Base-by-base conservation (phyloP, 257 asterid genomes). In the Henckelia pumila region DNA sequence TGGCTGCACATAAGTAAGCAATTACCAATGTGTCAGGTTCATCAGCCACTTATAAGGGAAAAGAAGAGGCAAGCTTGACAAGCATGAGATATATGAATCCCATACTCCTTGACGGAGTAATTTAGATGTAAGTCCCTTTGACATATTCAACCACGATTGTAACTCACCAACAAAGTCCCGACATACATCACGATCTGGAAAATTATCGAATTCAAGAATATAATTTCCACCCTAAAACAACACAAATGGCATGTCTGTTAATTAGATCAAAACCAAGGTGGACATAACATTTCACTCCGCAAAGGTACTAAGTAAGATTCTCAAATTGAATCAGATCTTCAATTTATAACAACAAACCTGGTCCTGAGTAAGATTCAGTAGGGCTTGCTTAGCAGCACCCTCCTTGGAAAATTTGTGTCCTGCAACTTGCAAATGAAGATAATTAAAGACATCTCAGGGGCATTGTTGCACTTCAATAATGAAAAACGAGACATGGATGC, bases 181-280 rank as follows among this genome's bases (percentile, higher is more conserved):
- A 83, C 97, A 94, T 26, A 44, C 87, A 77, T 94, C 95, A 55
- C 99, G 97, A 28, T 94, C 97, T 35, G 93, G 78, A 77, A 88
- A 90, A 73, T 59, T 84, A 61, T 81, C 89, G 65, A 94, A 91
- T 83, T 91, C 95, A 71, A 94, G 88, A 63, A 90, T 82, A 81
- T 80, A 86, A 80, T 68, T 87, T 28, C 61, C 83, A 16, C 87
- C 95, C 97, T 93, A 88, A 70, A 74, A 80, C 49, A 70, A 72
- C 69, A 68, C 70, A 70, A 50, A 65, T 28, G 35, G 20, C 28
- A 49, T 63, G 70, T 56, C 28, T 60, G 68, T 64, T 63, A 80
- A 52, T 16, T 29, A 53, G 69, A 72, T 50, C 28, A 22, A 62
- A 32, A 60, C 63, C 59, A 59, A 37, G 44, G 53, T 58, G 68